A percentile compares a stretch with the other conserved stretches of the same genome.
Evolutionary conservation across 176 grass and related monocot genomes (phyloP).

Genomic region (Canna indica): DNA sequence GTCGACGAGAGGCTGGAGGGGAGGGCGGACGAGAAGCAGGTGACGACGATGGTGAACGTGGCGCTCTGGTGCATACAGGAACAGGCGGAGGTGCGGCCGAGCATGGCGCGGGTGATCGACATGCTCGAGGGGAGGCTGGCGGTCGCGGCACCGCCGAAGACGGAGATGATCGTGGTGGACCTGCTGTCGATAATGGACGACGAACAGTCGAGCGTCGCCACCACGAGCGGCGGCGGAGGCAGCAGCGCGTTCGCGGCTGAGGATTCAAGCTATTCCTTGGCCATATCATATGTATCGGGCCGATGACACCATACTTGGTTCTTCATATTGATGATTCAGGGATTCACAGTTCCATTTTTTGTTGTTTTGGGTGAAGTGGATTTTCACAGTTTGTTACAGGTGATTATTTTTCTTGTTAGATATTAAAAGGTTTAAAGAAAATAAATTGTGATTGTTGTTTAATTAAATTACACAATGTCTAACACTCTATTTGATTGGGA

Average conservation of each 20-base stretch:
- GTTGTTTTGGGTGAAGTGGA: no score
- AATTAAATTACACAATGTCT: no score
- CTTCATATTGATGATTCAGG: no score
- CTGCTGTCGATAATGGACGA: slow-evolving; percentile 11
- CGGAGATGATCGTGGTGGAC: slow-evolving; percentile 19
- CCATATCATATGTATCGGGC: no score
- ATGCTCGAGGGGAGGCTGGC: slow-evolving; percentile 11
- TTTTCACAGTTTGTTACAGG: no score
- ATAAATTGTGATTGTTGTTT: no score
- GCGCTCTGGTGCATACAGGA: slow-evolving; percentile 26
- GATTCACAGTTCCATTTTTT: no score
- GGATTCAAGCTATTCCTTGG: no score
- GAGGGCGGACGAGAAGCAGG: slow-evolving; percentile 17
- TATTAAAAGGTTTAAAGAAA: no score
- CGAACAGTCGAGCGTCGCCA: background rate
- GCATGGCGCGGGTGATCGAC: slow-evolving; percentile 15
- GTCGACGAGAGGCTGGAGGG: slow-evolving; percentile 31
- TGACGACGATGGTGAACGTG: slow-evolving; percentile 14
- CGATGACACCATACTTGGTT: no score
- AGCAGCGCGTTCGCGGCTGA: background rate
- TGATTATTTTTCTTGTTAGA: no score
- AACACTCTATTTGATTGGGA: no score
- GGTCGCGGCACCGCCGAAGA: slow-evolving; percentile 1
- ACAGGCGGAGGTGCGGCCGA: slow-evolving; percentile 5
- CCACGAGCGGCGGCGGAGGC: background rate